These are phyloP conservation scores for Solanum rostratum DNA, from an alignment of 257 asterid species.

Conservation along the genomic window DNA sequence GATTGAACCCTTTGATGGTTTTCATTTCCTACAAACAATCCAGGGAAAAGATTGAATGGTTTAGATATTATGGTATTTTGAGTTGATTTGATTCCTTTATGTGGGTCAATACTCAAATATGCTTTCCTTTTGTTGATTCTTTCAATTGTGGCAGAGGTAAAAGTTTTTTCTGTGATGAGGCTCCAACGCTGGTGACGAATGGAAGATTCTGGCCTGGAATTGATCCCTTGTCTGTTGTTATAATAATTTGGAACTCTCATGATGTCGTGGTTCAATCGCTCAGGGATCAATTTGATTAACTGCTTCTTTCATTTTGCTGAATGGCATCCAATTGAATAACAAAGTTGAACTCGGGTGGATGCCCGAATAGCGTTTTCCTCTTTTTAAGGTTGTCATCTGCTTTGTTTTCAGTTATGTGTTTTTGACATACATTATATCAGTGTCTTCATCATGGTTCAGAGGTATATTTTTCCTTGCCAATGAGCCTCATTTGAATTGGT, in stretches of 20 bases:
- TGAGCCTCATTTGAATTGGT: neutral
- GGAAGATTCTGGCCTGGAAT: neutral
- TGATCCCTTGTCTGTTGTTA: neutral
- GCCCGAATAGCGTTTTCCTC: constrained; percentile 24
- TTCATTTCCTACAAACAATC: neutral
- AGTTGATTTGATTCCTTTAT: neutral
- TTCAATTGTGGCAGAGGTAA: neutral
- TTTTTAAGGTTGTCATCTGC: constrained; percentile 27
- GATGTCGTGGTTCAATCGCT: constrained; percentile 50
- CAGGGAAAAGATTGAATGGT: neutral
- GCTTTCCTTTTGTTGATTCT: neutral
- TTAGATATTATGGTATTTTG: neutral
- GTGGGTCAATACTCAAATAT: neutral
- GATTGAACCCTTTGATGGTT: neutral
- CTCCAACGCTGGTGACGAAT: neutral
- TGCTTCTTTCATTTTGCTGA: constrained; percentile 81
- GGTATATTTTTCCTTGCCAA: neutral
- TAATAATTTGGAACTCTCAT: constrained; percentile 8
- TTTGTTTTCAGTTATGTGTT: neutral
- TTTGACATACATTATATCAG: neutral
- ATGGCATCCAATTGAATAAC: constrained; percentile 91
- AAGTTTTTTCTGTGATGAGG: neutral
- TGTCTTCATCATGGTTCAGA: neutral
- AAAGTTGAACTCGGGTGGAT: constrained; percentile 23
- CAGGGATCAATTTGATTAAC: constrained; percentile 44